Percentiles rank a stretch among this genome's conserved stretches.
Evolutionary conservation across 73 alveolate genomes (phyloP).

Genomic region (Chromera velia): DNA sequence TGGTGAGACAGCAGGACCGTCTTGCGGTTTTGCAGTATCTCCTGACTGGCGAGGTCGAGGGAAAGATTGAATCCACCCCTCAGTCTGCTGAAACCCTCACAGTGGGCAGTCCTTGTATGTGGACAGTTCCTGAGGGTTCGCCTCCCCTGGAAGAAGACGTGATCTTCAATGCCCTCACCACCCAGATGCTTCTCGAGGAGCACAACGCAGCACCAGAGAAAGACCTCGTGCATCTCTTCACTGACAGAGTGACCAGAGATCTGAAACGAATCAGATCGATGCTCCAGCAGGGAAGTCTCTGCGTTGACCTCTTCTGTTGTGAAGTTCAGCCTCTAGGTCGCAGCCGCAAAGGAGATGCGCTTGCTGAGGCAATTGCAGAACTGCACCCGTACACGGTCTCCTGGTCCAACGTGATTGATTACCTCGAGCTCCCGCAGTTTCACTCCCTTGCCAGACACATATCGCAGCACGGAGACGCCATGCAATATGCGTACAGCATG

Average conservation of each 20-base stretch:
- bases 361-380: too few species aligned
- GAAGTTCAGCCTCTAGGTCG: too few species aligned
- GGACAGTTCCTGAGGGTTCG: neutral
- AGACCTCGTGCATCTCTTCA: too few species aligned
- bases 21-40: neutral
- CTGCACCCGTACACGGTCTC: neutral
- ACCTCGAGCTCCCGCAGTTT: neutral
- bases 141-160: neutral
- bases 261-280: too few species aligned
- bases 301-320: too few species aligned
- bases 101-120: constrained; percentile 2
- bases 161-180: neutral
- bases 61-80: too few species aligned
- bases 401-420: neutral
- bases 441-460: neutral
- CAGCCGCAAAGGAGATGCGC: too few species aligned
- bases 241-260: too few species aligned
- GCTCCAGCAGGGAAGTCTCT: too few species aligned
- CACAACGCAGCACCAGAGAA: too few species aligned
- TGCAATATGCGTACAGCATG: constrained; percentile 11
- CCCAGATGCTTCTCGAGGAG: too few species aligned
- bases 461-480: constrained; percentile 1
- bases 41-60: neutral
- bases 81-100: neutral
- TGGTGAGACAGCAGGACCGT: constrained; percentile 2